Conservation (phyloP, 352 stramenopile species). For the Pythium rhizo-oryzae region DNA sequence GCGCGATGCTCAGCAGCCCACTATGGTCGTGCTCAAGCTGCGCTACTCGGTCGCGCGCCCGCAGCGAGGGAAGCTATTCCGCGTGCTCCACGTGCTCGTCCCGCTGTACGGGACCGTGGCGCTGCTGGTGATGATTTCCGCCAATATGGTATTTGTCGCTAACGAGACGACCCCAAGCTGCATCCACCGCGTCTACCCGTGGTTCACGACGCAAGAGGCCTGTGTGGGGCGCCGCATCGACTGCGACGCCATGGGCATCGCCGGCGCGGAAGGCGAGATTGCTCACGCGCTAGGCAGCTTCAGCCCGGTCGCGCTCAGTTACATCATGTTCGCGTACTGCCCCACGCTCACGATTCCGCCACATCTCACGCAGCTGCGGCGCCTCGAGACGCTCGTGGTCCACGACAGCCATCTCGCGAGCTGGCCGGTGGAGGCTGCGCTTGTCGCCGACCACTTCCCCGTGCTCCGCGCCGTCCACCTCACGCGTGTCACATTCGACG, state of each 20-base stretch:
- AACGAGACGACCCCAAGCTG: not conserved
- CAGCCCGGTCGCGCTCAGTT: not conserved
- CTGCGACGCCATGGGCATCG: not conserved
- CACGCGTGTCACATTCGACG: not conserved
- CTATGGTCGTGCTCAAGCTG: not conserved
- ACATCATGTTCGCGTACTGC: conserved; percentile 5
- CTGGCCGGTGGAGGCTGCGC: not conserved
- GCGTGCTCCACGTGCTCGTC: not conserved
- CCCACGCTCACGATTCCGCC: not conserved
- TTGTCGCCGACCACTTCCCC: not conserved
- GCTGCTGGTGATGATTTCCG: not conserved
- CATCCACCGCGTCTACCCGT: conserved; percentile 21
- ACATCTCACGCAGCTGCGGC: not conserved
- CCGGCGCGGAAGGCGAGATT: not conserved
- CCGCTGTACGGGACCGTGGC: not conserved
- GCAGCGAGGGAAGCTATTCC: not conserved
- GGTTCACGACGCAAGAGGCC: conserved; percentile 13
- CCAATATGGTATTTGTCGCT: not conserved
- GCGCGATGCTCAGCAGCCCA: not conserved
- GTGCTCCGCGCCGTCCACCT: not conserved
- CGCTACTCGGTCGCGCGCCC: not conserved
- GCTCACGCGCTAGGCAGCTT: not conserved
- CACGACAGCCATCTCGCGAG: not conserved
- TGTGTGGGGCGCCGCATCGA: conserved; percentile 12
- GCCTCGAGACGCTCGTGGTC: not conserved